These are phyloP conservation scores for Wilcoxina mikolae DNA, from an alignment of 495 filamentous ascomycete genomes.

Conservation along the genomic window DNA sequence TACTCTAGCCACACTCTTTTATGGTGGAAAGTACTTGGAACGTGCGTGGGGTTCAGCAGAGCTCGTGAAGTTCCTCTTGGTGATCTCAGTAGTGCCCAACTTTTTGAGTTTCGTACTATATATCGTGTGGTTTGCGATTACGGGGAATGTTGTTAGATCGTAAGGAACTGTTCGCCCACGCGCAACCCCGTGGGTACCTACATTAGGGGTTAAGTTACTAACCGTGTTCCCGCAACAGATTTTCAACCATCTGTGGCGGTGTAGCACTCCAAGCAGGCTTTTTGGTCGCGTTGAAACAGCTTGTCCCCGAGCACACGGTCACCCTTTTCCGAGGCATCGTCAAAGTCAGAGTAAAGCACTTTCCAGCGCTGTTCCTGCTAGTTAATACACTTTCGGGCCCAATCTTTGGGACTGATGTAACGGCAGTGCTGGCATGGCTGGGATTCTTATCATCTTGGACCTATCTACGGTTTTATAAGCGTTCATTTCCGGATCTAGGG, in stretches of 20 bases:
- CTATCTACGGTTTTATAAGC: conserved; percentile 90
- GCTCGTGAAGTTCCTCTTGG: conserved; percentile 76
- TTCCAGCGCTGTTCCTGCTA: conserved; percentile 77
- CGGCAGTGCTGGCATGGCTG: conserved; percentile 61
- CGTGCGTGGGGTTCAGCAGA: conserved; percentile 89
- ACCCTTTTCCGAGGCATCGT: conserved; percentile 74
- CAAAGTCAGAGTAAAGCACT: conserved; percentile 83
- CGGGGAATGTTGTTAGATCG: conserved; percentile 51
- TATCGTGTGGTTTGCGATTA: conserved; percentile 54
- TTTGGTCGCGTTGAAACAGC: conserved; percentile 94
- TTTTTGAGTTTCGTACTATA: conserved; percentile 55
- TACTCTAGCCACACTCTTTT: conserved; percentile 68
- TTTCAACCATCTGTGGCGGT: conserved; percentile 70
- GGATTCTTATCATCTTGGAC: conserved; percentile 85
- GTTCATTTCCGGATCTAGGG: conserved; percentile 46
- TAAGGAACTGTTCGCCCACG: conserved; percentile 34
- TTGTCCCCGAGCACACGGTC: conserved; percentile 96
- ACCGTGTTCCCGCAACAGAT: conserved; percentile 34
- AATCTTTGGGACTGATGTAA: conserved; percentile 72
- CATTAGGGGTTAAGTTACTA: conserved; percentile 25
- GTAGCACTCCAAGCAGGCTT: conserved; percentile 83
- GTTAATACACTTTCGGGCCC: conserved; percentile 62
- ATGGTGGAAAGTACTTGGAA: conserved; percentile 90
- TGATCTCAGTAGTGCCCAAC: conserved; percentile 68
- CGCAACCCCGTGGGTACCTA: too few species aligned